A percentile compares a stretch with the other conserved stretches of the same genome.
These are phyloP conservation scores for Nicotiana tabacum DNA, from an alignment of 257 asterid species.

Conservation along the genomic window DNA sequence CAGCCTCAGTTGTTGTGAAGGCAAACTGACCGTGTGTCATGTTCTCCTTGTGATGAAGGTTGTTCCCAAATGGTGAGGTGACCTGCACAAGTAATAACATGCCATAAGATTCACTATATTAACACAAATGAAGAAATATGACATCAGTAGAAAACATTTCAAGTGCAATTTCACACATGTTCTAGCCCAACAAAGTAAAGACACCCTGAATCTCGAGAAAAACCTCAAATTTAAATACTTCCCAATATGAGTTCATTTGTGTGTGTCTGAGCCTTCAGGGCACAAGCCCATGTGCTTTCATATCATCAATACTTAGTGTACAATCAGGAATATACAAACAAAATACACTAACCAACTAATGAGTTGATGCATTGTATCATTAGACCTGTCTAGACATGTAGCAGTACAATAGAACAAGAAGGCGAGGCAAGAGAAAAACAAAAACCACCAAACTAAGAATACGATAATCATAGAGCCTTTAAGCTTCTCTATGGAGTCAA, in stretches of 20 bases:
- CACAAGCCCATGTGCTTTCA: background rate
- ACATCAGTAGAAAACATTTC: background rate
- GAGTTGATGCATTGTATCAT: background rate
- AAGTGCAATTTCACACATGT: background rate
- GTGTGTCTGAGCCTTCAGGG: background rate
- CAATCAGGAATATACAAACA: background rate
- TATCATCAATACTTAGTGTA: no score
- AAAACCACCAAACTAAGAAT: background rate
- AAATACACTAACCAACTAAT: background rate
- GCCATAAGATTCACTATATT: background rate
- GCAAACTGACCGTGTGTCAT: constrained; percentile 83
- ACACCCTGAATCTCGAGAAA: background rate
- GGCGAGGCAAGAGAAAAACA: background rate
- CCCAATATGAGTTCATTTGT: background rate
- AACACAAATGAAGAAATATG: background rate
- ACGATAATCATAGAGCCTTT: background rate
- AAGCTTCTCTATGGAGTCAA: background rate
- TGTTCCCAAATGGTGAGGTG: constrained; percentile 77
- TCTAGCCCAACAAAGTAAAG: background rate
- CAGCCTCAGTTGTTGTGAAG: constrained; percentile 71
- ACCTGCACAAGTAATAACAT: constrained; percentile 37
- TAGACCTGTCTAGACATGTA: background rate
- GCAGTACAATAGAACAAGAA: background rate
- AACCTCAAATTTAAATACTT: background rate
- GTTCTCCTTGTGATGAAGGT: constrained; percentile 59